Evolutionary conservation across 805 yeast species (phyloP).

Genomic region (Jamesozyma piceae): DNA sequence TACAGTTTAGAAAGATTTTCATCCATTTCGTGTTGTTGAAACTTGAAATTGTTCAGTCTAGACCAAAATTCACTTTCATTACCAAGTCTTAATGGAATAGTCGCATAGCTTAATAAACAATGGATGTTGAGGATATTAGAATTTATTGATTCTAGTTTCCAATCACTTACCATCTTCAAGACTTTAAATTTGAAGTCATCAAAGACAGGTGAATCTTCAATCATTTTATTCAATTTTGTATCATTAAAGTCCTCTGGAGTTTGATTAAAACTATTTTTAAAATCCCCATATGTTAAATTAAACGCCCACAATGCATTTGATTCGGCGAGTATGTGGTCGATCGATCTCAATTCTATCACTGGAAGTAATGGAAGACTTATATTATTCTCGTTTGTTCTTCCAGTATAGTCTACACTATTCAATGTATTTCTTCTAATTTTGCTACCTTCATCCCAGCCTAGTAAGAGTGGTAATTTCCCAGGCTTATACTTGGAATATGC

Average conservation of each 20-base stretch:
- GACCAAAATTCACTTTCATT: slow-evolving; percentile 20
- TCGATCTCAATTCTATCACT: slow-evolving; percentile 32
- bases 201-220: slow-evolving; percentile 27
- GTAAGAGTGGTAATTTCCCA: slow-evolving; percentile 29
- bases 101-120: slow-evolving; percentile 19
- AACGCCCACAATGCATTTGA: slow-evolving; percentile 62
- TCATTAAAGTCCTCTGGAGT: slow-evolving; percentile 37
- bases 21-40: slow-evolving; percentile 19
- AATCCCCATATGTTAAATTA: slow-evolving; percentile 23
- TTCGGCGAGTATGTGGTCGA: slow-evolving; percentile 52
- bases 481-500: slow-evolving; percentile 38
- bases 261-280: slow-evolving; percentile 37
- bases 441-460: slow-evolving; percentile 38
- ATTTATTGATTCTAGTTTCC: slow-evolving; percentile 15
- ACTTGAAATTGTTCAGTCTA: slow-evolving; percentile 21
- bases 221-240: not conserved
- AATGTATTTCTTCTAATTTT: slow-evolving; percentile 40
- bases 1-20: slow-evolving; percentile 7
- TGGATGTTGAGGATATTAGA: slow-evolving; percentile 13
- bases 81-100: slow-evolving; percentile 21
- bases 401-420: slow-evolving; percentile 33
- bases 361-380: slow-evolving; percentile 62
- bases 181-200: slow-evolving; percentile 19
- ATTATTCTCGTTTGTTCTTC: slow-evolving; percentile 18
- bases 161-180: slow-evolving; percentile 9